Evolutionary conservation across 495 filamentous ascomycete genomes (phyloP), one percentile per base, ranked within the genome.

Genomic region (Penicillium goetzii): DNA sequence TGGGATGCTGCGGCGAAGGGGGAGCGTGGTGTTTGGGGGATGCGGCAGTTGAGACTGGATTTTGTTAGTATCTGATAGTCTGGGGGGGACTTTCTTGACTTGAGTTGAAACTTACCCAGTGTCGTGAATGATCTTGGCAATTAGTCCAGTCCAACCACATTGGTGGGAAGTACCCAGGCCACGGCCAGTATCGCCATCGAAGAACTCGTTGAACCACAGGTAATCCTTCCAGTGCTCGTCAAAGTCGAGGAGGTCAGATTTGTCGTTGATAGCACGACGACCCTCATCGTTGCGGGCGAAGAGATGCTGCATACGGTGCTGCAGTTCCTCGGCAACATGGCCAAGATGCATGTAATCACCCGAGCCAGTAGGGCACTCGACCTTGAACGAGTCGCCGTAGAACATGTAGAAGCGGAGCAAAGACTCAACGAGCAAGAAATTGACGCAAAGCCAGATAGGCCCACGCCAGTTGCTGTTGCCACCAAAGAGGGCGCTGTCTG

Each of bases 391-490:
- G 63, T 91, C 89, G 36, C 94, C 94, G 70, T 97, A 97, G 83
- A 94, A 98, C 79, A 97, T 89, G 80, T 91, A 93, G 80, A 96
- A 97, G 34, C 94, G 86, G 58, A 93, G 89, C 5, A 97, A 82
- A 3, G 92, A 93, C 74, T 98, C 94, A 59, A 98, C 89, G 15
- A 98, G 86, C 50, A 98, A 80, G 81, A 97, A 97, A 69, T 98
- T 98, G 76, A 97, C 92, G 65, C 92, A 95, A 28, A 97, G 81
- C 94, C 94, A 98, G 68, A 97, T 93, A 0, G 95, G 94, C 2
- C 89, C 85, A 67, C 94, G 86, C 94, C 94, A 98, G 77, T 98
- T 98, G 76, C 92, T 96, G 83, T 98, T 98, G 33, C 94, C 94
- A 41, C 94, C 94, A 69, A 98, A 98, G 14, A 98, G 83, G 4